Evolutionary conservation across 331 rosid genomes (phyloP).

Genomic region (Saraca asoca): DNA sequence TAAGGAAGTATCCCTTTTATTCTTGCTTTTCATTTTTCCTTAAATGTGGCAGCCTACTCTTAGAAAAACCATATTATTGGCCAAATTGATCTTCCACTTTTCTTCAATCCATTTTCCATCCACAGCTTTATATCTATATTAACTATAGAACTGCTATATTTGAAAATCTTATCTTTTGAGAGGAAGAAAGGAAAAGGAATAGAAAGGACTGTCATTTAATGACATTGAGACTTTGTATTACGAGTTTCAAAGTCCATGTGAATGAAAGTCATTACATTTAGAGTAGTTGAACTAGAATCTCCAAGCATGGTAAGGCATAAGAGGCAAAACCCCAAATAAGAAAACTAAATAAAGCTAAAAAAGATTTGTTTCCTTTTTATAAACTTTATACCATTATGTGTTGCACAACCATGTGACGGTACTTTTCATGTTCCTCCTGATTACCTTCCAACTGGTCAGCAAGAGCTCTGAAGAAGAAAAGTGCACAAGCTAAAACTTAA

Average conservation of each 20-base stretch:
- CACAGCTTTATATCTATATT: background rate
- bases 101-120: conserved; percentile 16
- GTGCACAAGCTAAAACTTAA: conserved; percentile 21
- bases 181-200: background rate
- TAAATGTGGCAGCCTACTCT: conserved; percentile 5
- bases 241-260: conserved; percentile 21
- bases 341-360: background rate
- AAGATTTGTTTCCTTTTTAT: background rate
- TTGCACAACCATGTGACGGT: conserved; percentile 70
- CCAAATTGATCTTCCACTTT: conserved; percentile 3
- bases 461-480: conserved; percentile 58
- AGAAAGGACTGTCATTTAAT: background rate
- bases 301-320: background rate
- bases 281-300: conserved; percentile 13
- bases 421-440: conserved; percentile 68
- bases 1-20: conserved; percentile 6
- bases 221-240: conserved; percentile 8
- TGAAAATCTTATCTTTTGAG: background rate
- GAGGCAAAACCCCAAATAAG: background rate
- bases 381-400: conserved; percentile 64
- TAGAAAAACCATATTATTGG: background rate
- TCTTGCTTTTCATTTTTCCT: conserved; percentile 17
- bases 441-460: conserved; percentile 86
- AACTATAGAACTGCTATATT: background rate
- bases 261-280: conserved; percentile 11